Evolutionary conservation across 257 asterid species (phyloP).

Genomic region (Nicotiana sylvestris): DNA sequence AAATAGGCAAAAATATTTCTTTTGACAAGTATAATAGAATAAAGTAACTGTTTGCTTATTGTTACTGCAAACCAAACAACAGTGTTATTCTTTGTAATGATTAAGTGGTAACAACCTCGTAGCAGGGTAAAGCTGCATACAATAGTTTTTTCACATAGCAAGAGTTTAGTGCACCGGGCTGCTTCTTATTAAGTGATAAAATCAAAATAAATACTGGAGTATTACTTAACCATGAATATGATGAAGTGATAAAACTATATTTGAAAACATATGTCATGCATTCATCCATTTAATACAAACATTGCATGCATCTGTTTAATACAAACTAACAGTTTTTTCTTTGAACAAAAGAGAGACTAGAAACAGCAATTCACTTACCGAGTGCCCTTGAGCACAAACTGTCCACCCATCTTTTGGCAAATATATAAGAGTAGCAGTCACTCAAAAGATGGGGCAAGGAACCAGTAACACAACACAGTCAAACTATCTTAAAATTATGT

Average conservation of each 20-base stretch:
- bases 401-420: neutral
- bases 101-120: neutral
- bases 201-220: neutral
- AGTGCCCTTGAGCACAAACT: neutral
- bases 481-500: conserved; percentile 12
- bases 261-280: neutral
- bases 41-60: neutral
- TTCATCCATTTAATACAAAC: neutral
- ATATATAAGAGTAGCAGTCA: neutral
- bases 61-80: neutral
- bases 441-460: neutral
- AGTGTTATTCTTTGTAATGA: neutral
- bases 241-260: neutral
- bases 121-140: too few species aligned
- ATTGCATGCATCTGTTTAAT: neutral
- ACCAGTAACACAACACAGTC: neutral
- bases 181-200: neutral
- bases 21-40: neutral
- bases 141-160: too few species aligned
- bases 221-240: neutral
- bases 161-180: too few species aligned
- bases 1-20: neutral
- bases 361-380: neutral
- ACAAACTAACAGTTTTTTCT: neutral
- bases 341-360: neutral